These are phyloP conservation scores for Sporobolomyces roseus DNA, from an alignment of 768 basidiomycete species.

Conservation along the genomic window DNA sequence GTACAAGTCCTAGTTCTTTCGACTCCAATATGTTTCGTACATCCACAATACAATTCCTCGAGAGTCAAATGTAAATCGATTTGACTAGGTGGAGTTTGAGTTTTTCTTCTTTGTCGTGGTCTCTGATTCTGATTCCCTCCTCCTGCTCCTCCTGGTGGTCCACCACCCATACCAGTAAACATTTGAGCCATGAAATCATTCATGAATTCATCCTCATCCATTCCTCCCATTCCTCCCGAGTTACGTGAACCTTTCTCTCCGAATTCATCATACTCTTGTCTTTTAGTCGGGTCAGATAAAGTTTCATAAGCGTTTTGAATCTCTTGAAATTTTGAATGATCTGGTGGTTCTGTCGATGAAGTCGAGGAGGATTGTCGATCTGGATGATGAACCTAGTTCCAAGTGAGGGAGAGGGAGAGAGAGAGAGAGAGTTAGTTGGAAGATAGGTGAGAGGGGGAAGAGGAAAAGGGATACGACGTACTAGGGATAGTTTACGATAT, in stretches of 20 bases:
- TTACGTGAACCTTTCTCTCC: slow-evolving; percentile 59
- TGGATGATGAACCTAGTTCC: no score
- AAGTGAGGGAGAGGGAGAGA: slow-evolving; percentile 84
- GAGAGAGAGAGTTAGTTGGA: no score
- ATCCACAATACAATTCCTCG: slow-evolving; percentile 90
- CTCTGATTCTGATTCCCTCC: slow-evolving; percentile 44
- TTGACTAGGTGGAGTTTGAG: slow-evolving; percentile 47
- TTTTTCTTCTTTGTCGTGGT: slow-evolving; percentile 48
- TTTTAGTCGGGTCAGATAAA: slow-evolving; percentile 63
- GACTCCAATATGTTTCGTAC: slow-evolving; percentile 79
- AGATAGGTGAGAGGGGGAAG: no score
- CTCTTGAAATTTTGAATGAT: slow-evolving; percentile 30
- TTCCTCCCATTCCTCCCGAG: slow-evolving; percentile 51
- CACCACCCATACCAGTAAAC: slow-evolving; percentile 10
- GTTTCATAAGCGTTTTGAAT: slow-evolving; percentile 62
- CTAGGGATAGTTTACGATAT: no score
- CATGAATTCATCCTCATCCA: slow-evolving; percentile 68
- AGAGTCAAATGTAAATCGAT: slow-evolving; percentile 79
- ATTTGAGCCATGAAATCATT: slow-evolving; percentile 62
- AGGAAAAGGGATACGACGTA: no score
- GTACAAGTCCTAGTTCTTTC: slow-evolving; percentile 78
- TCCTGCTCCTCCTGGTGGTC: slow-evolving; percentile 24
- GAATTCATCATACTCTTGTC: slow-evolving; percentile 67
- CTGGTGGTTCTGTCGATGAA: not conserved
- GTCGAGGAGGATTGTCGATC: slow-evolving; percentile 14